Base-by-base conservation (phyloP, 768 basidiomycete genomes). In the Gautieria morchelliformis region DNA sequence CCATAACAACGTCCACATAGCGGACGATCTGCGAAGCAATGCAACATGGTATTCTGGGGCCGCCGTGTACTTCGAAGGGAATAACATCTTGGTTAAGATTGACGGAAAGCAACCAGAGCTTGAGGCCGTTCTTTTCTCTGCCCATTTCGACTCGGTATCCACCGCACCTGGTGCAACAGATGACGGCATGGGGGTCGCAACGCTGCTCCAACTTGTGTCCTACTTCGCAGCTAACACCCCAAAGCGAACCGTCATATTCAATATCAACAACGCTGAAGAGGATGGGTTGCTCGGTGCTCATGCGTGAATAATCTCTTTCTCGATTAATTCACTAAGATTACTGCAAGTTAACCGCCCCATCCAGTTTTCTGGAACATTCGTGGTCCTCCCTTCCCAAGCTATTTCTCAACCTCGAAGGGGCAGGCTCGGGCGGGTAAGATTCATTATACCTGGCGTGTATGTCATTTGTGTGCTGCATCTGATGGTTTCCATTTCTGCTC, bases 181-280 rank as follows among this genome's bases (percentile, higher is more conserved):
- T 61, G 81, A 89, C 59, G 86, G 85, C 15, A 88, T 89, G 79
- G 85, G 82, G 11, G 74, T 85, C 5, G 81, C 72, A 4, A 84
- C 83, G 0, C 69, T 87, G 1, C 66, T 90, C 24, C 83, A 87
- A 57, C 74, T 92, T 62, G 71, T 87, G 37, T 70, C 81, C 41
- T 78, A 81, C 60, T 66, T 73, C 33, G 64, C 70, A 7, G 68
- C 70, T 56, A 72, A 82, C 41, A 71, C 75, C 7, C 79, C 79
- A 1, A 68, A 71, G 42, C 75, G 82, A 40, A 87, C 86, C 0
- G 83, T 84, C 6, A 69, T 93, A 4, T 89, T 92, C 73, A 89
- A 91, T 63, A 78, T 89, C 66, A 93, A 93, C 67, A 91, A 92
- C 59, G 89, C 85, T 1, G 90, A 92, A 65, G 89, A 93, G 63